A percentile compares a stretch with the other conserved stretches of the same genome.
Conservation (phyloP, 495 filamentous ascomycete species). For the Penicillium turbatum region DNA sequence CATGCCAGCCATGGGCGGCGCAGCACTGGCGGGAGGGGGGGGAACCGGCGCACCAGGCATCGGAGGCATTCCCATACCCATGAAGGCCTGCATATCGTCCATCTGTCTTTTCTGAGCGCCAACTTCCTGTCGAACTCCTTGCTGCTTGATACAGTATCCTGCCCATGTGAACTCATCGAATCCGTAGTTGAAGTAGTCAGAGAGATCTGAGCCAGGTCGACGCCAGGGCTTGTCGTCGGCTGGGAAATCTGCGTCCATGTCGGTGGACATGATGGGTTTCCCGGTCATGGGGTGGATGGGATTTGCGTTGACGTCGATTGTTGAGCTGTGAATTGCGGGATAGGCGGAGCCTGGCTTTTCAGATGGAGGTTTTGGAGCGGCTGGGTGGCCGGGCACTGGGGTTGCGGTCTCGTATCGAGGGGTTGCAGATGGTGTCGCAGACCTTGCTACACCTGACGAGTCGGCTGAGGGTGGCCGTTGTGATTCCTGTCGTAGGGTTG, state of each 20-base stretch:
- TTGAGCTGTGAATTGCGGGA: conserved; percentile 68
- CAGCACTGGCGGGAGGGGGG: conserved; percentile 31
- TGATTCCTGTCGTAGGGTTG: conserved; percentile 57
- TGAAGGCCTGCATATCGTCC: conserved; percentile 83
- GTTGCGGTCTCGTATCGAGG: conserved; percentile 41
- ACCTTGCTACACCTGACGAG: conserved; percentile 27
- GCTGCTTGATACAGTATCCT: conserved; percentile 86
- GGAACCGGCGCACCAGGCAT: conserved; percentile 56
- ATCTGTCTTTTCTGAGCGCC: conserved; percentile 77
- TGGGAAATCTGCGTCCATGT: conserved; percentile 76
- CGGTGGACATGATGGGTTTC: conserved; percentile 67
- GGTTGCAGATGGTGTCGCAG: conserved; percentile 35
- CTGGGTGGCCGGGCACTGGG: conserved; percentile 36
- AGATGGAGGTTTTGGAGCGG: conserved; percentile 37
- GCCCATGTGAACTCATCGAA: conserved; percentile 99
- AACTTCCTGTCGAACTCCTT: conserved; percentile 66
- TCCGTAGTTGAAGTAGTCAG: conserved; percentile 98
- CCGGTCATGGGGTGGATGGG: conserved; percentile 69
- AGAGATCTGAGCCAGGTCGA: conserved; percentile 88
- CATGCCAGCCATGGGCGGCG: conserved; percentile 59
- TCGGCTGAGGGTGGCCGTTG: conserved; percentile 57
- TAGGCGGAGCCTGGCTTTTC: conserved; percentile 54
- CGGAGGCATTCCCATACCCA: conserved; percentile 68
- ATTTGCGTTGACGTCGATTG: conserved; percentile 77
- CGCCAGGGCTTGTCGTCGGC: conserved; percentile 89